These are phyloP conservation scores for Xerocomellus dryophilus DNA, from an alignment of 768 basidiomycete genomes.

Conservation along the genomic window DNA sequence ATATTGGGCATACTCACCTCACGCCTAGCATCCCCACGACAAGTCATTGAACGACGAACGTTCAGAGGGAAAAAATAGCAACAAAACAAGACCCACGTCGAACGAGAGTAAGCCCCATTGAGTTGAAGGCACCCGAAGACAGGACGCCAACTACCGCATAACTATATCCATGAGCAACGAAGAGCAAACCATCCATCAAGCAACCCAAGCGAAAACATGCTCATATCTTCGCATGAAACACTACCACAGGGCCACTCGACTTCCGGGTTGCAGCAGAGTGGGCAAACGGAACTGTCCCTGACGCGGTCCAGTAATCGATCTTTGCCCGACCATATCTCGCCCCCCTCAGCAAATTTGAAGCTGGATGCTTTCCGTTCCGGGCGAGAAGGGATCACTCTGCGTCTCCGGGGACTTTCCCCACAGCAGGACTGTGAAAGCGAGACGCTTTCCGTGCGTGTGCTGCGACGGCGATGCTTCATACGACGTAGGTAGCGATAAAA, in stretches of 20 bases:
- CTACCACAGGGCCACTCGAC: constrained; percentile 37
- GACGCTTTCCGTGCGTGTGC: constrained; percentile 65
- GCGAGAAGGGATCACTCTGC: constrained; percentile 60
- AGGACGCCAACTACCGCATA: constrained; percentile 69
- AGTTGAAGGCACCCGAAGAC: constrained; percentile 52
- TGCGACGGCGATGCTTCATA: constrained; percentile 84
- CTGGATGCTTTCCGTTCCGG: constrained; percentile 68
- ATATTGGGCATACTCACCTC: constrained; percentile 24
- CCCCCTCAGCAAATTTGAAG: constrained; percentile 68
- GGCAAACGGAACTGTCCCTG: constrained; percentile 41
- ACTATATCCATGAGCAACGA: constrained; percentile 86
- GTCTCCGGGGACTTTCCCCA: constrained; percentile 95
- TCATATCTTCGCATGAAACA: constrained; percentile 74
- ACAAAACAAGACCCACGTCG: constrained; percentile 41
- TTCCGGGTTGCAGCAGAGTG: constrained; percentile 54
- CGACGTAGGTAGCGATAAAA: constrained; percentile 41
- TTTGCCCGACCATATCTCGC: constrained; percentile 47
- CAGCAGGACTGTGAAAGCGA: constrained; percentile 54
- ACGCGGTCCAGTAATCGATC: constrained; percentile 38
- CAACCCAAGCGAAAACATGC: constrained; percentile 51
- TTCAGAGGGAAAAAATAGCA: constrained; percentile 50
- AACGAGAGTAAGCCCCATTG: constrained; percentile 91
- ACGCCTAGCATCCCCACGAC: constrained; percentile 1
- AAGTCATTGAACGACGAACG: constrained; percentile 48
- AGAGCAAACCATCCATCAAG: constrained; percentile 37